phyloP scores from a whole-genome alignment of 2,329 filamentous ascomycete species.

The Teratosphaeria destructans region DNA sequence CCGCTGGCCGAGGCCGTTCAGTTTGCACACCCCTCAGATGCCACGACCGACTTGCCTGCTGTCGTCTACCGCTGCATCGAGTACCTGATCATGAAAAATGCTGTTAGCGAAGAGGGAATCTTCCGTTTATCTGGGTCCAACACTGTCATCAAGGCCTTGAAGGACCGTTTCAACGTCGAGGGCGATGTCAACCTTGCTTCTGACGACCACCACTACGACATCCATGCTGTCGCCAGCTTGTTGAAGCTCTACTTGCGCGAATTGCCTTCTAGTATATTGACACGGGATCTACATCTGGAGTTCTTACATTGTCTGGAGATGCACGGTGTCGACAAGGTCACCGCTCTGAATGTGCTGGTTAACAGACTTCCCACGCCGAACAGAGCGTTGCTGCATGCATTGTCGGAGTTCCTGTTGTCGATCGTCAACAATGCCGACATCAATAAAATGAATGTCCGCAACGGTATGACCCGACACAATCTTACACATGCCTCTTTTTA shows the following conservation, averaged over 20 bases:
- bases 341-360: constrained; percentile 65
- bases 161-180: constrained; percentile 87
- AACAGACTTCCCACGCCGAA: constrained; percentile 73
- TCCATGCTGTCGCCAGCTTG: constrained; percentile 88
- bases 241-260: constrained; percentile 91
- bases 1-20: constrained; percentile 78
- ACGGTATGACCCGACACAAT: constrained; percentile 34
- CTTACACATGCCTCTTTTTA: neutral
- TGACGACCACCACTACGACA: constrained; percentile 81
- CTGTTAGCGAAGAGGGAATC: constrained; percentile 80
- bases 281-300: constrained; percentile 77
- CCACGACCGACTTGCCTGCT: constrained; percentile 69
- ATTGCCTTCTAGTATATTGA: constrained; percentile 81
- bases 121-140: constrained; percentile 97
- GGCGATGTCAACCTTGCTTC: constrained; percentile 75
- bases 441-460: constrained; percentile 98
- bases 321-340: constrained; percentile 62
- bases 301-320: constrained; percentile 67
- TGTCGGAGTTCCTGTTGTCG: constrained; percentile 80
- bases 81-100: constrained; percentile 75
- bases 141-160: constrained; percentile 78
- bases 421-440: constrained; percentile 82
- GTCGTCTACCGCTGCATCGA: constrained; percentile 94
- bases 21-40: constrained; percentile 61
- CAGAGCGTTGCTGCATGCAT: constrained; percentile 66